Conservation (phyloP, 208 protist genomes). For the Wallacemonas sp. region DNA sequence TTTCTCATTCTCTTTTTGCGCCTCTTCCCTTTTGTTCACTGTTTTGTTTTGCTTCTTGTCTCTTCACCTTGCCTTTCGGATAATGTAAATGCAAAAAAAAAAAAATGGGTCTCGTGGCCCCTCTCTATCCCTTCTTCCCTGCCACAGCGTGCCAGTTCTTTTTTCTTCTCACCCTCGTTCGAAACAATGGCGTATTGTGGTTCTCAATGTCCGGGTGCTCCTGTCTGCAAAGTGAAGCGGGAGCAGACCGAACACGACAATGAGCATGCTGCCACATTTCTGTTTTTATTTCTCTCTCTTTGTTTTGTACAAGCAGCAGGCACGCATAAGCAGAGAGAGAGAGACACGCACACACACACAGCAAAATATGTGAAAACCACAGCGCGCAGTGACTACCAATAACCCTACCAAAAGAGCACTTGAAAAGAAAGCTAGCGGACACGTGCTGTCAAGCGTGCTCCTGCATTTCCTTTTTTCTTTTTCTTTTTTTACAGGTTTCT, state of each 20-base stretch:
- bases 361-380: too few species aligned
- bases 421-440: too few species aligned
- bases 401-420: too few species aligned
- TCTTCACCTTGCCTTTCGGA: background rate
- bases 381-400: too few species aligned
- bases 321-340: too few species aligned
- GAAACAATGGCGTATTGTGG: background rate
- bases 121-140: background rate
- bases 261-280: background rate
- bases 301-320: too few species aligned
- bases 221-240: too few species aligned
- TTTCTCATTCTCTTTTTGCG: background rate
- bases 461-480: slow-evolving; percentile 12
- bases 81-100: background rate
- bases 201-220: background rate
- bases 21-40: background rate
- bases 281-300: background rate
- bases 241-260: too few species aligned
- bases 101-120: background rate
- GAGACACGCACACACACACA: too few species aligned
- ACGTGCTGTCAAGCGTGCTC: too few species aligned
- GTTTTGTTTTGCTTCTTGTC: background rate
- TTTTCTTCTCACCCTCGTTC: background rate
- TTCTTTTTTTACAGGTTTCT: background rate
- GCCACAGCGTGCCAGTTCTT: background rate